phyloP scores from a whole-genome alignment of 805 yeast genomes.

The Debaryomyces castellii region DNA sequence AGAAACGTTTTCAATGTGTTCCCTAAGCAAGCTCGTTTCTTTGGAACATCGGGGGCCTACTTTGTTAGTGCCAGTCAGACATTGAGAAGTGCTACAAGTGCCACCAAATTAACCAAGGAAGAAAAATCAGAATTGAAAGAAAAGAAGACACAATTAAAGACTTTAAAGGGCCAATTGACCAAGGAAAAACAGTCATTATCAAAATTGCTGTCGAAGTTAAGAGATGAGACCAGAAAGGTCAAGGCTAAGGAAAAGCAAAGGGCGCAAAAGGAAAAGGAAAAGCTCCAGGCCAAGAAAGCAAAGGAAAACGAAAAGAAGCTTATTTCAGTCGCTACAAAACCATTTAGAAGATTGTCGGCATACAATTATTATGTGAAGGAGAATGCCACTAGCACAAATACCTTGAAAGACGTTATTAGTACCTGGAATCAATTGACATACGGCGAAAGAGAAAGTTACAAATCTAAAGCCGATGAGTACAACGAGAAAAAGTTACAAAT shows the following conservation, averaged over 20 bases:
- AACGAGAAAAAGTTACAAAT: constrained; percentile 23
- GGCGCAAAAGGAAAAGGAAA: constrained; percentile 9
- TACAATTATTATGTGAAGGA: constrained; percentile 26
- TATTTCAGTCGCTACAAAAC: constrained; percentile 20
- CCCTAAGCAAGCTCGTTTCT: not conserved
- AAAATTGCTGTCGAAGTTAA: constrained; percentile 16
- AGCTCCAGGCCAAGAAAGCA: constrained; percentile 10
- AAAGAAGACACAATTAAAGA: constrained; percentile 15
- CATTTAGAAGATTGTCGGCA: constrained; percentile 20
- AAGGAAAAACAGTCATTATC: constrained; percentile 13
- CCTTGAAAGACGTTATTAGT: constrained; percentile 15
- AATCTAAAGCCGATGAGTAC: constrained; percentile 23
- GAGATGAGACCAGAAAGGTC: constrained; percentile 14
- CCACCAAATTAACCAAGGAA: not conserved
- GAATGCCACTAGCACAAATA: constrained; percentile 5
- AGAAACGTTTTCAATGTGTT: not conserved
- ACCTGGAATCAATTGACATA: constrained; percentile 27
- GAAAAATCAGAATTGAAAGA: constrained; percentile 5
- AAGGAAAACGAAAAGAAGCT: constrained; percentile 13
- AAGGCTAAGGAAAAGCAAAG: constrained; percentile 17
- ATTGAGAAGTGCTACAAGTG: not conserved
- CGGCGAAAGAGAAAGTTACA: constrained; percentile 26
- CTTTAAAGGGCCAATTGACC: constrained; percentile 16
- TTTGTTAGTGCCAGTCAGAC: not conserved
- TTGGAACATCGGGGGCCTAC: not conserved